Evolutionary conservation across 208 protist genomes (phyloP).

Genomic region (Porcisia deanei): DNA sequence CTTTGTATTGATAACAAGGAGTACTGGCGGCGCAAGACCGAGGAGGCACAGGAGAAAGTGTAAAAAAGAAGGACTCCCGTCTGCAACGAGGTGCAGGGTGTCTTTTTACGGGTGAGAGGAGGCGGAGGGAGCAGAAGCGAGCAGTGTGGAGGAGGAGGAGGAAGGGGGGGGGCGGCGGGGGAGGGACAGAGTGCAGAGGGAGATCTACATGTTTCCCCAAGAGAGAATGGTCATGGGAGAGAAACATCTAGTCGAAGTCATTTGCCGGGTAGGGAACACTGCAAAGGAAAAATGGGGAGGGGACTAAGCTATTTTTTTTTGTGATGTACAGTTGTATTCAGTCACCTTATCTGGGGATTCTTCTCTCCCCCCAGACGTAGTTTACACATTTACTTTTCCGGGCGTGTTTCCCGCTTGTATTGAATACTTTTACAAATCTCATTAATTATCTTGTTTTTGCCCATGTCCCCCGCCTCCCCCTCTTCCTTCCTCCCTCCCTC

Average conservation of each 20-base stretch:
- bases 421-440: background rate
- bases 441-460: background rate
- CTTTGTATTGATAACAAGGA: slow-evolving; percentile 85
- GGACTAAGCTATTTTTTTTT: no score
- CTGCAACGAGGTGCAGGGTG: background rate
- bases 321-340: no score
- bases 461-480: background rate
- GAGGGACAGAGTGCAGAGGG: background rate
- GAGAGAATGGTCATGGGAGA: no score
- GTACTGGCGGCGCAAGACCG: slow-evolving; percentile 70
- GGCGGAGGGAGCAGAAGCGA: background rate
- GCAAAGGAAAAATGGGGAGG: no score
- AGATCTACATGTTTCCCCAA: no score
- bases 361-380: no score
- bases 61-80: background rate
- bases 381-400: background rate
- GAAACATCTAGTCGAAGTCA: no score
- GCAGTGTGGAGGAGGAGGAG: background rate
- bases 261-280: no score
- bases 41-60: slow-evolving; percentile 17
- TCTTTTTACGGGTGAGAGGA: background rate
- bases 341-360: no score
- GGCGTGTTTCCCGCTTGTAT: no score
- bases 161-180: background rate
- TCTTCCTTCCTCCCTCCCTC: background rate